Evolutionary conservation across 2,329 filamentous ascomycete genomes (phyloP), one percentile per base, ranked within the genome.

Genomic region (Juglanconis sp.): DNA sequence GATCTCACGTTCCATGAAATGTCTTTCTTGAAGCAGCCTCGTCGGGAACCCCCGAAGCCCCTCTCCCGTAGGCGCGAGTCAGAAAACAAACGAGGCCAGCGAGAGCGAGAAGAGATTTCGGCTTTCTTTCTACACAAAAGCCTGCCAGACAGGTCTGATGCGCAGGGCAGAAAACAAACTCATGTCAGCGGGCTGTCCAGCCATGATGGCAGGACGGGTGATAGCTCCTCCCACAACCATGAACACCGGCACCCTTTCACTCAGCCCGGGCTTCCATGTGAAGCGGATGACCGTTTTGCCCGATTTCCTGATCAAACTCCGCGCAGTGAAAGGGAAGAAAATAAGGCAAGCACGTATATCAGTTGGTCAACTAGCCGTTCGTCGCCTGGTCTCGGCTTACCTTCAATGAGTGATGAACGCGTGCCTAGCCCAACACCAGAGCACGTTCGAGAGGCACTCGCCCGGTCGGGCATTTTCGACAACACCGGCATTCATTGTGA

Each of bases 1-100:
- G 81, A 85, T 61, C 73, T 86, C 17, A 73, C 74, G 1, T 85
- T 84, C 63, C 81, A 81, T 32, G 74, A 80, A 54, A 81, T 83
- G 76, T 68, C 73, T 8, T 79, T 82, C 63, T 70, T 80, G 30
- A 72, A 70, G 52, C 63, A 69, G 7, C 61, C 54, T 46, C 47
- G 46, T 34, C 51, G 46, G n/a, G 44, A 50, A 50, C 5, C 31
- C n/a, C 3, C 60, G 66, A 40, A 54, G 68, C 62, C 38, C 61
- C 59, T 36, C 57, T 65, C 17, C 24, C 56, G 10, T 30, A 50
- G 57, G 9, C 56, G 59, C 69, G 31, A 69, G 66, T 36, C 65
- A 60, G 51, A 69, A 49, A 65, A 67, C 50, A 66, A 65, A 59
- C 71, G 65, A 63, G 68, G 70, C 55, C 68, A 69, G 44, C 71